Conservation (phyloP, 305 asterid genomes). For the Ilex paraguariensis region DNA sequence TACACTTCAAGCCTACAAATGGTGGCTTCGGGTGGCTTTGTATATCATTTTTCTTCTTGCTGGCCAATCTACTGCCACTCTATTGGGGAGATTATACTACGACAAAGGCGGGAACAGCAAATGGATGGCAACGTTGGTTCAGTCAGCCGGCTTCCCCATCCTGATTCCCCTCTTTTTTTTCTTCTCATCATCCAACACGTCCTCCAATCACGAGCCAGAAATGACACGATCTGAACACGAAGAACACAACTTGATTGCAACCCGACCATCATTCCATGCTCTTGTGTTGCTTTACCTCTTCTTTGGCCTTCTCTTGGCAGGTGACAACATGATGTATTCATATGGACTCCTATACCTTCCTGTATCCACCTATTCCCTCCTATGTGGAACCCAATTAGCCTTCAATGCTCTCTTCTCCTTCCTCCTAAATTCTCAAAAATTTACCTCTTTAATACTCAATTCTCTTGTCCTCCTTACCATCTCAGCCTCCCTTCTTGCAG, state of each 20-base stretch:
- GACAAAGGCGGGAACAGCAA: conserved; percentile 15
- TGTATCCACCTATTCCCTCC: conserved; percentile 34
- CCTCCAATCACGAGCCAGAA: background rate
- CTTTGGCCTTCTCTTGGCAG: conserved; percentile 24
- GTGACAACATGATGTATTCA: conserved; percentile 26
- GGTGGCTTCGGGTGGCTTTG: conserved; percentile 6
- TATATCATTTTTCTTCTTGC: conserved; percentile 3
- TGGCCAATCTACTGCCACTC: conserved; percentile 7
- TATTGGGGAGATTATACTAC: conserved; percentile 10
- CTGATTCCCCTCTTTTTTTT: conserved; percentile 4
- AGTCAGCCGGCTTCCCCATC: conserved; percentile 10
- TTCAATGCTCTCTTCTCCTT: conserved; percentile 31
- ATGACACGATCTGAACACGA: too few species aligned
- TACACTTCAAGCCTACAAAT: conserved; percentile 9
- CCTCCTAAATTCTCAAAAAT: conserved; percentile 25
- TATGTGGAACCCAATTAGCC: conserved; percentile 32
- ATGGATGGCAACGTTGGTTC: conserved; percentile 12
- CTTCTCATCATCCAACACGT: background rate
- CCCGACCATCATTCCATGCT: conserved; percentile 4
- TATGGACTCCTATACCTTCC: conserved; percentile 33
- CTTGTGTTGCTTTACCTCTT: conserved; percentile 17
- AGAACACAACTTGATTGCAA: background rate
- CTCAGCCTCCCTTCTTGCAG: conserved; percentile 29
- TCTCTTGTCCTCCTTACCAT: conserved; percentile 26
- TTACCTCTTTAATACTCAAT: conserved; percentile 22